Evolutionary conservation across 129 eudicot genomes (phyloP), one percentile per base, ranked within the genome.

Genomic region (Chrysanthemum makinoi): DNA sequence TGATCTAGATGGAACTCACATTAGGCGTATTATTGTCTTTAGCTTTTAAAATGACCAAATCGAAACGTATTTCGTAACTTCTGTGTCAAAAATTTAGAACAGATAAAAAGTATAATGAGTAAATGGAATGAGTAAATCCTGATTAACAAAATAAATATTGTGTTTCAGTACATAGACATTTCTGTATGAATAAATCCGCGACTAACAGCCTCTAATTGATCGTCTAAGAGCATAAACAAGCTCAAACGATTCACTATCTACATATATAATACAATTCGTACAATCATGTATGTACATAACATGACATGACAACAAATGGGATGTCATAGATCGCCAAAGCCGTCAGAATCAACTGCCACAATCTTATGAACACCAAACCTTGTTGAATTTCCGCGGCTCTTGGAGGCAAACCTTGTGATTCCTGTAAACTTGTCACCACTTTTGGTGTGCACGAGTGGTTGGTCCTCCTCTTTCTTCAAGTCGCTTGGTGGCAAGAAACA

Each of bases 401-500:
- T 85, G 6, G 77, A 70, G 54, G 64, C 35, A 4, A 82, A 56
- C 64, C 69, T 75, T 17, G 70, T 63, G 50, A 48, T 84, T 52
- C 73, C 76, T 0, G 19, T 72, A 1, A 74, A 30, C 72, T 70
- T 82, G 44, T 72, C 80, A 4, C 54, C 73, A 46, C 28, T 66
- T 18, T 72, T 74, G 30, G 77, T 8, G 44, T 19, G 73, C 65
- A 75, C 68, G 3, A 83, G 58, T 13, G 68, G 79, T 17, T 63
- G 75, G 8, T 87, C 91, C 1, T 87, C 90, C 56, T 87, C 94
- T 33, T 79, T 91, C 72, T 81, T 84, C 66, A 93, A 62, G 75
- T 89, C 98, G 18, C 88, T 82, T 0, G 98, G 98, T 28, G 96
- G 87, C 80, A 93, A 75, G 56, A 93, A 93, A 65, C 87, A 85